These are phyloP conservation scores for Acanthamoeba lenticulata DNA, from an alignment of 208 protist genomes.

Conservation along the genomic window DNA sequence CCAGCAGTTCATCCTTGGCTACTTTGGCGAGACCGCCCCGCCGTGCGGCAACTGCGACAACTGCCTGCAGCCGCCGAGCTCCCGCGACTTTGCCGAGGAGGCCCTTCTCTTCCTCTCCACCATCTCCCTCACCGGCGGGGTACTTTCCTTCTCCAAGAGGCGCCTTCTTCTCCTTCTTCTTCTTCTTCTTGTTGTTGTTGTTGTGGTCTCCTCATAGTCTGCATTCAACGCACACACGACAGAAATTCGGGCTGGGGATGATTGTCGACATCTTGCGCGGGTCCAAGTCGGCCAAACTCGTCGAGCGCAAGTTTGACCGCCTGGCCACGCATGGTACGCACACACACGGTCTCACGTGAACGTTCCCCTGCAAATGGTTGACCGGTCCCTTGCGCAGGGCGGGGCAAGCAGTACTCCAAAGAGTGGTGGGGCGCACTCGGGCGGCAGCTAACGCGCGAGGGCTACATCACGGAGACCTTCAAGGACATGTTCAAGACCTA, in stretches of 20 bases:
- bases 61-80: not conserved
- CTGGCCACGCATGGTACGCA: not conserved
- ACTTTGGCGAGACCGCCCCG: slow-evolving; percentile 34
- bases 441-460: not conserved
- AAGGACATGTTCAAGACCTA: slow-evolving; percentile 33
- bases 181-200: not conserved
- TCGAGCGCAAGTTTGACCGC: slow-evolving; percentile 28
- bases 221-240: not conserved
- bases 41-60: slow-evolving; percentile 47
- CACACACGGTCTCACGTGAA: not conserved
- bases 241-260: slow-evolving; percentile 16
- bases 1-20: slow-evolving; percentile 6
- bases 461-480: slow-evolving; percentile 9
- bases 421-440: not conserved
- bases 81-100: not conserved
- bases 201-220: not conserved
- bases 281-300: slow-evolving; percentile 2
- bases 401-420: slow-evolving; percentile 20
- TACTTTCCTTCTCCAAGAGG: no score
- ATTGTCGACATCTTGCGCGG: slow-evolving; percentile 4
- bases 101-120: not conserved
- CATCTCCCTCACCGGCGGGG: not conserved
- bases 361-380: not conserved
- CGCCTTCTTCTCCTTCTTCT: not conserved
- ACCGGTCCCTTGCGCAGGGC: not conserved